phyloP scores from a whole-genome alignment of 495 filamentous ascomycete genomes.

The Thermochaetoides thermophila region DNA sequence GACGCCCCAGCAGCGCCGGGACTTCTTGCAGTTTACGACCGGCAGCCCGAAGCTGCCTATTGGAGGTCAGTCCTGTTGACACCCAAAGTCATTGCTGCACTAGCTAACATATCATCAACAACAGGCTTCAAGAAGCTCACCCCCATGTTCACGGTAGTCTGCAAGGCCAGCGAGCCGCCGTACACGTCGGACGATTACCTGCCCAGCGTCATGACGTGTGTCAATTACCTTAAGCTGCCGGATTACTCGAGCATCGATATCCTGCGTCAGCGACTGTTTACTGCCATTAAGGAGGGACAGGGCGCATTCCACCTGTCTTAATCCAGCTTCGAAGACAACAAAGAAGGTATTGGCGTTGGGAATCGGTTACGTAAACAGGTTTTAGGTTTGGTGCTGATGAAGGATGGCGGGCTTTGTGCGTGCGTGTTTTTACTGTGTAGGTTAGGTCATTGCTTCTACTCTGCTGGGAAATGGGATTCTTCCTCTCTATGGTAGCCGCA shows the following conservation, averaged over 20 bases:
- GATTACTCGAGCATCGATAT: slow-evolving; percentile 77
- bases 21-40: slow-evolving; percentile 96
- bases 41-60: slow-evolving; percentile 98
- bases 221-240: slow-evolving; percentile 97
- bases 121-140: slow-evolving; percentile 91
- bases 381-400: too few relatives aligned
- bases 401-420: too few relatives aligned
- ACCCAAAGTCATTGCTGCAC: slow-evolving; percentile 2
- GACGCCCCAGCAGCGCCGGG: slow-evolving; percentile 55
- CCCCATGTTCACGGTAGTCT: slow-evolving; percentile 97
- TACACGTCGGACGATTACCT: slow-evolving; percentile 94
- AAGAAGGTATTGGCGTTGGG: too few relatives aligned
- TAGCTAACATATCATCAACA: slow-evolving; percentile 1
- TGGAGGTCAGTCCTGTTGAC: slow-evolving; percentile 52
- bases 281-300: slow-evolving; percentile 93
- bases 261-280: slow-evolving; percentile 57
- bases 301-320: slow-evolving; percentile 96
- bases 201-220: slow-evolving; percentile 98
- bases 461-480: too few relatives aligned
- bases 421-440: too few relatives aligned
- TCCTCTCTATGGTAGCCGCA: too few relatives aligned
- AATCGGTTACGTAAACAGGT: too few relatives aligned
- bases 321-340: too few relatives aligned
- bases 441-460: too few relatives aligned
- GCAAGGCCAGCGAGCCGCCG: slow-evolving; percentile 90